These are phyloP conservation scores for Penicillium sp. DNA, from an alignment of 2,329 filamentous ascomycete genomes.

Conservation along the genomic window DNA sequence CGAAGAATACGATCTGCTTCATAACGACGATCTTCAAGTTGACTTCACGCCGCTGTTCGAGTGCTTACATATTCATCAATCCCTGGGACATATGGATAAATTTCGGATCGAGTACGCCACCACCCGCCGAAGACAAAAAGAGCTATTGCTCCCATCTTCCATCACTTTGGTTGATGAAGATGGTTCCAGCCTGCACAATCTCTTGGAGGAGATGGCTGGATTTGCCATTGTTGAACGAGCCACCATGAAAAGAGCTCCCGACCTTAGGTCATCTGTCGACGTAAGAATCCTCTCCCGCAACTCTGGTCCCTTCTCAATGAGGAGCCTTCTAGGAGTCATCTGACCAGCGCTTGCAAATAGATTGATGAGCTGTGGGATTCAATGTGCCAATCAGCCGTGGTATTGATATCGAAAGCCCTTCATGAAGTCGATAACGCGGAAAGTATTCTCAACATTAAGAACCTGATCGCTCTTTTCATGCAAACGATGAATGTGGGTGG, in stretches of 20 bases:
- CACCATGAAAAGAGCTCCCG: conserved; percentile 81
- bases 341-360: conserved; percentile 41
- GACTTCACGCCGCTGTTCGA: conserved; percentile 94
- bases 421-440: conserved; percentile 82
- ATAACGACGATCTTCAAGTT: conserved; percentile 92
- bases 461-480: conserved; percentile 87
- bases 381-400: conserved; percentile 85
- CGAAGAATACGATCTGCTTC: conserved; percentile 90
- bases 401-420: conserved; percentile 74
- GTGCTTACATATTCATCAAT: conserved; percentile 93
- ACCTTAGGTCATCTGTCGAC: conserved; percentile 76
- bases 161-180: conserved; percentile 79
- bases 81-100: conserved; percentile 84
- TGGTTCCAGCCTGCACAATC: conserved; percentile 76
- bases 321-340: conserved; percentile 10
- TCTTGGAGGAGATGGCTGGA: conserved; percentile 89
- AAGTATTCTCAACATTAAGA: conserved; percentile 88
- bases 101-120: conserved; percentile 90
- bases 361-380: conserved; percentile 99
- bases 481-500: conserved; percentile 86
- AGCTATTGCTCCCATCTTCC: conserved; percentile 73
- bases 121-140: conserved; percentile 85
- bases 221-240: conserved; percentile 96
- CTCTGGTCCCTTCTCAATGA: not conserved
- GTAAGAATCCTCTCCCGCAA: conserved; percentile 49